Percentiles rank a stretch among this genome's conserved stretches.
These are phyloP conservation scores for Amphibolis antarctica DNA, from an alignment of 106 monocot species.

Conservation along the genomic window DNA sequence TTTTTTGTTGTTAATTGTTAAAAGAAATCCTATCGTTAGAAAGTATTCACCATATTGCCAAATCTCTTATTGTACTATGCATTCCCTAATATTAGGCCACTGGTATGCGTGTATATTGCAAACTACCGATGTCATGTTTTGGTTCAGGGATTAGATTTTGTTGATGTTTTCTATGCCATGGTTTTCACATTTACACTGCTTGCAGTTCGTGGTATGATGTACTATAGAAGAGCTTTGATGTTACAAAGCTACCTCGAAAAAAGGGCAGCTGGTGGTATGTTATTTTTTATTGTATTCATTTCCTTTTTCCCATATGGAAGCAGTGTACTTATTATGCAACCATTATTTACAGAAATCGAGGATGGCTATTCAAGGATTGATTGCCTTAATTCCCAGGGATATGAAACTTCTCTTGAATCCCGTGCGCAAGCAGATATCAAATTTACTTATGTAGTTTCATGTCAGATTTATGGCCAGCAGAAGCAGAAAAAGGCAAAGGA, in stretches of 20 bases:
- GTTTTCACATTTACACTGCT: neutral
- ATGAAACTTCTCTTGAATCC: slow-evolving; percentile 55
- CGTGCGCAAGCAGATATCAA: slow-evolving; percentile 96
- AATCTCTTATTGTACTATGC: too few relatives aligned
- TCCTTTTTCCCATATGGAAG: neutral
- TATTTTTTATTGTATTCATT: neutral
- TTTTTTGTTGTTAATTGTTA: too few relatives aligned
- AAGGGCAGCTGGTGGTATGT: slow-evolving; percentile 50
- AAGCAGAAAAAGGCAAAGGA: slow-evolving; percentile 71
- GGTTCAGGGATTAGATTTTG: neutral
- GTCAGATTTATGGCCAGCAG: slow-evolving; percentile 98
- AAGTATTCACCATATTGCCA: too few relatives aligned
- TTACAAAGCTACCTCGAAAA: slow-evolving; percentile 85
- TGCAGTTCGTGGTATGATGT: slow-evolving; percentile 99
- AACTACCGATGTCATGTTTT: neutral
- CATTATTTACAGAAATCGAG: slow-evolving; percentile 44
- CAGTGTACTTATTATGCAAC: neutral
- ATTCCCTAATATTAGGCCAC: too few relatives aligned
- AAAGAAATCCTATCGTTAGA: too few relatives aligned
- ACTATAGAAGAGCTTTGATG: slow-evolving; percentile 87
- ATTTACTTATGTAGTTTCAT: slow-evolving; percentile 91
- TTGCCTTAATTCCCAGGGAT: slow-evolving; percentile 61
- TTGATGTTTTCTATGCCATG: neutral
- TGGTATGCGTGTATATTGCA: too few relatives aligned
- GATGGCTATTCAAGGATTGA: slow-evolving; percentile 52